Percentiles rank a stretch among this genome's conserved stretches.
These are phyloP conservation scores for Lactarius sp. DNA, from an alignment of 768 basidiomycete species.

Conservation along the genomic window DNA sequence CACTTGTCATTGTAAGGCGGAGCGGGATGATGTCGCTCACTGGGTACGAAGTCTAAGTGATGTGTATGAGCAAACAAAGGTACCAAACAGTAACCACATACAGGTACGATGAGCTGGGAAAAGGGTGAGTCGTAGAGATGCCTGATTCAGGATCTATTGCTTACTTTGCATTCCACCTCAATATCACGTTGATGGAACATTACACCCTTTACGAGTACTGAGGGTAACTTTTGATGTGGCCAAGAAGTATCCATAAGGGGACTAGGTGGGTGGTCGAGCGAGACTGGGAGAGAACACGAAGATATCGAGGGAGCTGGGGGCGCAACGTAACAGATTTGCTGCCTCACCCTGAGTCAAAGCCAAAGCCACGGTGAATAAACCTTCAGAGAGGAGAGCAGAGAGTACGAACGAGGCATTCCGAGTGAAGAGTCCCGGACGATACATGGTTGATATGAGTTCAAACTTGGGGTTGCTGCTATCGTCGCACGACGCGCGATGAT, in stretches of 20 bases:
- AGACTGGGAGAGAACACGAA: not conserved
- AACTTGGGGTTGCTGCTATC: not conserved
- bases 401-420: constrained; percentile 10
- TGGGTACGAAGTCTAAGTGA: not conserved
- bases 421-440: constrained; percentile 9
- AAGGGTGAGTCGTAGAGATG: not conserved
- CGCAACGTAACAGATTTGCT: not conserved
- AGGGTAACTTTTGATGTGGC: not conserved
- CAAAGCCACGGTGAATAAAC: not conserved
- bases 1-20: constrained; percentile 12
- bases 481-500: not conserved
- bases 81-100: not conserved
- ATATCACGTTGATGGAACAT: not conserved
- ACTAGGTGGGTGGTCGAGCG: not conserved
- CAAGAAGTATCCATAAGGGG: not conserved
- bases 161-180: constrained; percentile 20
- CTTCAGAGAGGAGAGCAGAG: not conserved
- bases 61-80: not conserved
- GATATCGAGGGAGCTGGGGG: not conserved
- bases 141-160: not conserved
- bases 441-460: constrained; percentile 10
- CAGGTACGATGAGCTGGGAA: constrained; percentile 10
- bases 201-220: constrained; percentile 11
- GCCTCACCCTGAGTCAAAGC: not conserved
- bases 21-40: constrained; percentile 9